These are phyloP conservation scores for Wickerhamomyces chambardii DNA, from an alignment of 805 yeast species.

Conservation along the genomic window DNA sequence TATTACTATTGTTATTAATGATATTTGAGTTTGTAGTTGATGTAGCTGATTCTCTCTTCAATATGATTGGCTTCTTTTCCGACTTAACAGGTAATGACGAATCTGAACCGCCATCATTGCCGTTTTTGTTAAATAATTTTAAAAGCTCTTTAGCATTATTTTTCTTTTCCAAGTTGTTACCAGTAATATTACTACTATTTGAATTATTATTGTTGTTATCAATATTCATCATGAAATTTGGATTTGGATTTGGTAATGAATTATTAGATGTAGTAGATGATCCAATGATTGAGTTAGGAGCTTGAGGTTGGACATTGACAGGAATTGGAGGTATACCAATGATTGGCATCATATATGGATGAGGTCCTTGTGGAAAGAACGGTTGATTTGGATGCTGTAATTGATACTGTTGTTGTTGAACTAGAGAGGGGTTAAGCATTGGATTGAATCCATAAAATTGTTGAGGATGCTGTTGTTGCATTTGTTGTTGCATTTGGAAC, in stretches of 20 bases:
- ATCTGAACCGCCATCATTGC: no score
- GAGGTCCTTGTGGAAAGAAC: not conserved
- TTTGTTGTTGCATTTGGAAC: not conserved
- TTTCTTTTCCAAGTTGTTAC: conserved; percentile 1
- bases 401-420: conserved; percentile 14
- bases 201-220: no score
- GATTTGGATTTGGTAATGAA: conserved; percentile 24
- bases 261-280: conserved; percentile 5
- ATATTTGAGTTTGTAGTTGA: not conserved
- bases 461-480: not conserved
- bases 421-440: conserved; percentile 11
- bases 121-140: conserved; percentile 6
- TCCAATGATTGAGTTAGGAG: conserved; percentile 2
- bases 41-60: conserved; percentile 1
- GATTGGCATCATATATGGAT: not conserved
- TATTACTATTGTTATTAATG: no score
- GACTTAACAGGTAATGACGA: no score
- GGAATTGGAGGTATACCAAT: conserved; percentile 3
- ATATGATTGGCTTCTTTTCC: conserved; percentile 1
- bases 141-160: conserved; percentile 7
- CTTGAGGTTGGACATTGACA: conserved; percentile 6
- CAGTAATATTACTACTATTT: conserved; percentile 21
- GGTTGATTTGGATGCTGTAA: conserved; percentile 8
- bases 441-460: conserved; percentile 10
- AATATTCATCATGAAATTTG: no score